Evolutionary conservation across 371 early-diverging fungal genomes (phyloP).

Genomic region (Blakeslea trispora): DNA sequence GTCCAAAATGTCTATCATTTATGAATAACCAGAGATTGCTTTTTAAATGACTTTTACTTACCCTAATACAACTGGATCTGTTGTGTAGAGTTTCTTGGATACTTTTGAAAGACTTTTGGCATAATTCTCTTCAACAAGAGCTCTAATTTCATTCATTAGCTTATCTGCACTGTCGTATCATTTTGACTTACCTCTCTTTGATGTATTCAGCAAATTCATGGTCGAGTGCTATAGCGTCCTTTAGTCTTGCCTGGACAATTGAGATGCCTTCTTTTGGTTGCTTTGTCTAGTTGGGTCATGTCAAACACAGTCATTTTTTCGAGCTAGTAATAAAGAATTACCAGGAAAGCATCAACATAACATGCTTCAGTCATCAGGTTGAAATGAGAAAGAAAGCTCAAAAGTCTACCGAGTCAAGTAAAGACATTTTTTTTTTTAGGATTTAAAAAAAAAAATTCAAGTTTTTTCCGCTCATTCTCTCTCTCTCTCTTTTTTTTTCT

Average conservation of each 20-base stretch:
- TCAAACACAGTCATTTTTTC: neutral
- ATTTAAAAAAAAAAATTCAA: too few relatives aligned
- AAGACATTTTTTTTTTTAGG: too few relatives aligned
- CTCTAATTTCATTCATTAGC: too few relatives aligned
- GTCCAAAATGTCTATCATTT: slow-evolving; percentile 19
- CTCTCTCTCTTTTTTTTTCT: too few relatives aligned
- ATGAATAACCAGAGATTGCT: too few relatives aligned
- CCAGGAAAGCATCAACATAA: slow-evolving; percentile 7
- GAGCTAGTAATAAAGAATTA: neutral
- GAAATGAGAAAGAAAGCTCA: neutral
- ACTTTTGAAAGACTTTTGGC: slow-evolving; percentile 19
- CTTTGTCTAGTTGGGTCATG: slow-evolving; percentile 15
- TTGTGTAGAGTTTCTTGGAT: slow-evolving; percentile 20
- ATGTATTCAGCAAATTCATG: slow-evolving; percentile 26
- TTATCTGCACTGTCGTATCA: too few relatives aligned
- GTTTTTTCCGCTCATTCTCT: too few relatives aligned
- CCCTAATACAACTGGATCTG: slow-evolving; percentile 18
- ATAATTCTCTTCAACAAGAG: slow-evolving; percentile 27
- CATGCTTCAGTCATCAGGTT: neutral
- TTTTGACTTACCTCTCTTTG: slow-evolving; percentile 19
- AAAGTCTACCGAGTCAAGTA: too few relatives aligned
- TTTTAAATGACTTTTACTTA: too few relatives aligned
- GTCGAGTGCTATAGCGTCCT: slow-evolving; percentile 16
- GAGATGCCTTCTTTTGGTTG: slow-evolving; percentile 22
- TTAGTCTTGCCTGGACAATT: slow-evolving; percentile 14